These are phyloP conservation scores for Penicillium sp. DNA, from an alignment of 2,329 filamentous ascomycete genomes.

Conservation along the genomic window DNA sequence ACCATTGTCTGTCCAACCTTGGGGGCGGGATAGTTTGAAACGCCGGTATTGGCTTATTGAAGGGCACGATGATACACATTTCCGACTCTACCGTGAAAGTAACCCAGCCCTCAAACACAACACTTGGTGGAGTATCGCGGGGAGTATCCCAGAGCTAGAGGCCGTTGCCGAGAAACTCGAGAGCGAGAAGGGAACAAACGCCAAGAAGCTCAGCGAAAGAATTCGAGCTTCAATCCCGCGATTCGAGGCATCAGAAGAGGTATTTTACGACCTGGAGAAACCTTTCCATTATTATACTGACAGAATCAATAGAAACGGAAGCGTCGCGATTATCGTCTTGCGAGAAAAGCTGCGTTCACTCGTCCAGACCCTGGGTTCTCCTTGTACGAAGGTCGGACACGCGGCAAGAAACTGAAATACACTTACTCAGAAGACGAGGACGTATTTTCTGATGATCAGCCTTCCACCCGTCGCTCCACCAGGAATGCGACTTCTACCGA, in stretches of 20 bases:
- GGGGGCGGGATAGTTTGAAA: slow-evolving; percentile 87
- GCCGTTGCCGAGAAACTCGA: slow-evolving; percentile 73
- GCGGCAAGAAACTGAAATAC: slow-evolving; percentile 94
- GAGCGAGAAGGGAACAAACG: slow-evolving; percentile 76
- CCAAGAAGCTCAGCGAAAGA: slow-evolving; percentile 72
- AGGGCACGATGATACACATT: slow-evolving; percentile 88
- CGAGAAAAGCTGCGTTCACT: slow-evolving; percentile 81
- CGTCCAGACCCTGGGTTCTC: slow-evolving; percentile 87
- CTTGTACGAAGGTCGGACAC: slow-evolving; percentile 90
- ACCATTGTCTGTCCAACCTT: slow-evolving; percentile 82
- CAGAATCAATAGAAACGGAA: slow-evolving; percentile 69
- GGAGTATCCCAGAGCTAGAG: slow-evolving; percentile 82
- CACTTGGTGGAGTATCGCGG: slow-evolving; percentile 92
- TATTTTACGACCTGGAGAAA: slow-evolving; percentile 43
- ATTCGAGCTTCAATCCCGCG: slow-evolving; percentile 78
- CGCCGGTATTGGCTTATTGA: slow-evolving; percentile 92
- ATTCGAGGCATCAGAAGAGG: slow-evolving; percentile 91
- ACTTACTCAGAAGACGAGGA: slow-evolving; percentile 90
- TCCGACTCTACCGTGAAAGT: slow-evolving; percentile 90
- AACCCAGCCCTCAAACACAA: slow-evolving; percentile 73
- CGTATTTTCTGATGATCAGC: slow-evolving; percentile 60
- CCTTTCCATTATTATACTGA: slow-evolving; percentile 14
- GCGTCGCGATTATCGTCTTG: slow-evolving; percentile 84
- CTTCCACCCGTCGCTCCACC: slow-evolving; percentile 63
- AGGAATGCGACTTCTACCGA: slow-evolving; percentile 67